phyloP scores from a whole-genome alignment of 352 stramenopile genomes.

The Chrysophaeum taylorii region DNA sequence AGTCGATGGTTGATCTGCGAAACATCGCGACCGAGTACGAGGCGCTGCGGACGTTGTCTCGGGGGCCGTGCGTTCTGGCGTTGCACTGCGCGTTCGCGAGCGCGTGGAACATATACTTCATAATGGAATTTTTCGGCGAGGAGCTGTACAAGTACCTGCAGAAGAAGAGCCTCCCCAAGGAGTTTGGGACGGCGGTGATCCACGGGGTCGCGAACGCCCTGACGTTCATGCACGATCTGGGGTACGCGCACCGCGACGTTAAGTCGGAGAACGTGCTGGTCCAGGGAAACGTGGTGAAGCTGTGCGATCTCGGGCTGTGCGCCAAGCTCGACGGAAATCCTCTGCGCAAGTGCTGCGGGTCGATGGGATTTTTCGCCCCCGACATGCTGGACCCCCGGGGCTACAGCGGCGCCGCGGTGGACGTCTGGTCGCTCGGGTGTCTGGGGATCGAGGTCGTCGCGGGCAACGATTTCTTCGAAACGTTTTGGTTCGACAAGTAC shows the following conservation, averaged over 20 bases:
- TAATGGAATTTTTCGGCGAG: conserved; percentile 4
- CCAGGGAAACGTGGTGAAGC: conserved; percentile 37
- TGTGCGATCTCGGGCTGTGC: conserved; percentile 66
- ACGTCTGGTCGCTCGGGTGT: conserved; percentile 69
- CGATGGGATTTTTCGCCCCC: conserved; percentile 65
- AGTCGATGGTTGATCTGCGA: not conserved
- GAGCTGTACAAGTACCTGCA: not conserved
- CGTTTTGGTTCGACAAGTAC: conserved; percentile 70
- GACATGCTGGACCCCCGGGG: conserved; percentile 49
- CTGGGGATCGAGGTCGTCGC: conserved; percentile 67
- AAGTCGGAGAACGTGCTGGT: conserved; percentile 92
- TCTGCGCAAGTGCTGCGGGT: conserved; percentile 36
- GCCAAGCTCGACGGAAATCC: conserved; percentile 36
- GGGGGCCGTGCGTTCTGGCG: not conserved
- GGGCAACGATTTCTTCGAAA: conserved; percentile 59
- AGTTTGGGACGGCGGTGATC: not conserved
- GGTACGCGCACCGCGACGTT: conserved; percentile 90
- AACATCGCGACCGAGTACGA: conserved; percentile 7
- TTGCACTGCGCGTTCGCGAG: not conserved
- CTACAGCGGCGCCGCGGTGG: conserved; percentile 60
- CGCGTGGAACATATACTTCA: not conserved
- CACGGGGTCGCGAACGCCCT: conserved; percentile 35
- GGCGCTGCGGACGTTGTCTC: not conserved
- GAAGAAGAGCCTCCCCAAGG: not conserved
- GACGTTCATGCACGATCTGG: conserved; percentile 70